phyloP scores from a whole-genome alignment of 495 filamentous ascomycete genomes.

The Stereocaulon alpinum region DNA sequence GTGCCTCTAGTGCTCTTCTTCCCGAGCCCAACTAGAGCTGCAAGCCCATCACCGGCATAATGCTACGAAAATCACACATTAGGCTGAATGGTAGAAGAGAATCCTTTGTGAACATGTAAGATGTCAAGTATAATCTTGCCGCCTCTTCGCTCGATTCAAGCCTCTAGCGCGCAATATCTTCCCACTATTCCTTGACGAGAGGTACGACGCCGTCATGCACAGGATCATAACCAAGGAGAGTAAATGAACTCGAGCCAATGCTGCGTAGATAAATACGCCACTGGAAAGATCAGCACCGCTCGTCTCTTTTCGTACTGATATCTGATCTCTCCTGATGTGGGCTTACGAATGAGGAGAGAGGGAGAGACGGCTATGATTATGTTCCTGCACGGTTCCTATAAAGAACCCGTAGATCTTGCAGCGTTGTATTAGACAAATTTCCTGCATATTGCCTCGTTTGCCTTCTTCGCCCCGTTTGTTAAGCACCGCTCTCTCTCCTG shows the following conservation, averaged over 20 bases:
- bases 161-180: background rate
- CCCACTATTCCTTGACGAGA: background rate
- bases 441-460: background rate
- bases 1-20: background rate
- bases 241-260: background rate
- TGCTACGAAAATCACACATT: background rate
- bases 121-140: background rate
- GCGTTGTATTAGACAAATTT: background rate
- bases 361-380: too few species aligned
- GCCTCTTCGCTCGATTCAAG: background rate
- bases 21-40: conserved; percentile 1
- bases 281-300: background rate
- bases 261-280: conserved; percentile 1
- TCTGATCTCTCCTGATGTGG: background rate
- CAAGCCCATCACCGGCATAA: background rate
- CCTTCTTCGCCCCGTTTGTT: background rate
- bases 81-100: background rate
- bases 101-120: background rate
- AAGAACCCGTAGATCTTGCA: background rate
- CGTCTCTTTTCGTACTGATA: background rate
- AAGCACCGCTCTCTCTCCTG: conserved; percentile 2
- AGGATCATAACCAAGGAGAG: background rate
- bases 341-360: too few species aligned
- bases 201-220: background rate
- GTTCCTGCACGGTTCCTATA: background rate